Conservation (phyloP, 2,329 filamentous ascomycete genomes). For the Xylariales sp. region DNA sequence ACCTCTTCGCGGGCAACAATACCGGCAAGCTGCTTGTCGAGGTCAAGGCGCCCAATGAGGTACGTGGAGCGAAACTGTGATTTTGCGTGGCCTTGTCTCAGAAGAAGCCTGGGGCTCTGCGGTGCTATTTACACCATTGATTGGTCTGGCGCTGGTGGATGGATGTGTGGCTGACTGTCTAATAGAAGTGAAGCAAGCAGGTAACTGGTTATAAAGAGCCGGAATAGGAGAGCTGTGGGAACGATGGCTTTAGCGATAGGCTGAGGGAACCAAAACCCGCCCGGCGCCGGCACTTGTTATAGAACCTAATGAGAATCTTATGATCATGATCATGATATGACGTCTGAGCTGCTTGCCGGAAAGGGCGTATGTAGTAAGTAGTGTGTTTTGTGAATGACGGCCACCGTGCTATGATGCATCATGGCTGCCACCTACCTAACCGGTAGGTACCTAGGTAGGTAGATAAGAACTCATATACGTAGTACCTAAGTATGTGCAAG, state of each 20-base stretch:
- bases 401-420: no score
- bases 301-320: slow-evolving; percentile 1
- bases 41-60: slow-evolving; percentile 55
- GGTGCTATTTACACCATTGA: not conserved
- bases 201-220: not conserved
- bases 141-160: not conserved
- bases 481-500: no score
- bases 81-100: not conserved
- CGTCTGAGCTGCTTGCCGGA: not conserved
- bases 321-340: not conserved
- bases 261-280: not conserved
- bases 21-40: slow-evolving; percentile 74
- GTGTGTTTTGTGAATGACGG: not conserved
- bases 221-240: no score
- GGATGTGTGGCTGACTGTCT: slow-evolving; percentile 26
- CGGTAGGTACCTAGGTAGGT: no score
- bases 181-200: slow-evolving; percentile 18
- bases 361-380: no score
- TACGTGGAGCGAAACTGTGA: slow-evolving; percentile 45
- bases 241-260: not conserved
- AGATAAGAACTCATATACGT: no score
- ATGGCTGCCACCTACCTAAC: no score
- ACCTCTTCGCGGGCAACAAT: slow-evolving; percentile 76
- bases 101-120: not conserved
- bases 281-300: not conserved